Evolutionary conservation across 2,329 filamentous ascomycete genomes (phyloP).

Genomic region (Colletotrichum paranaense): DNA sequence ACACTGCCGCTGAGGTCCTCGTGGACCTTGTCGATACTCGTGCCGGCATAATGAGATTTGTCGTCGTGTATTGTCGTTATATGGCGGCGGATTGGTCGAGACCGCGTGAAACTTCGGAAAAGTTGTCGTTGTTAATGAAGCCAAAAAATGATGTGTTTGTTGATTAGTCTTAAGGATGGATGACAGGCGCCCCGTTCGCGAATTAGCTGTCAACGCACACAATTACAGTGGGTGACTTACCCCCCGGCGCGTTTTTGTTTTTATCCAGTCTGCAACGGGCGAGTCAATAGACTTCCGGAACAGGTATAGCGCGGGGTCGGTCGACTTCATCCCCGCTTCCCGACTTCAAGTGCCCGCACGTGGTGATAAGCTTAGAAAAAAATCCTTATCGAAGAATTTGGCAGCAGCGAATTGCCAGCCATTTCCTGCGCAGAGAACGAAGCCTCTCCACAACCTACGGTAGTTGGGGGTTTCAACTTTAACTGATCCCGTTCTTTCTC

Average conservation of each 20-base stretch:
- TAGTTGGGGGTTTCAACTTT: neutral
- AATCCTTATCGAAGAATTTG: slow-evolving; percentile 30
- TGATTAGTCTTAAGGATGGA: slow-evolving; percentile 9
- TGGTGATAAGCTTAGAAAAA: slow-evolving; percentile 36
- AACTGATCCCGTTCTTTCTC: neutral
- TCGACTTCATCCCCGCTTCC: slow-evolving; percentile 1
- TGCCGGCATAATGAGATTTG: slow-evolving; percentile 57
- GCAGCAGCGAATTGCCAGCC: slow-evolving; percentile 10
- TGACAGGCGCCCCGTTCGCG: neutral
- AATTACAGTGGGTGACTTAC: slow-evolving; percentile 25
- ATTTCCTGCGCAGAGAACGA: slow-evolving; percentile 1
- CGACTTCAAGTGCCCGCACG: slow-evolving; percentile 13
- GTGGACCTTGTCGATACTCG: slow-evolving; percentile 59
- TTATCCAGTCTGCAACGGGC: slow-evolving; percentile 17
- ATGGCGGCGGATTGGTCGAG: neutral
- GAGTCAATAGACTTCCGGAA: slow-evolving; percentile 37
- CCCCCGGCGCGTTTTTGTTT: slow-evolving; percentile 37
- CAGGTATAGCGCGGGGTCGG: slow-evolving; percentile 35
- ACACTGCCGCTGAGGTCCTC: slow-evolving; percentile 55
- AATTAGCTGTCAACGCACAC: slow-evolving; percentile 23
- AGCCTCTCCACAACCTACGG: slow-evolving; percentile 34
- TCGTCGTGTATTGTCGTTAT: neutral
- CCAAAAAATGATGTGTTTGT: slow-evolving; percentile 22
- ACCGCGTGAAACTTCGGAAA: neutral
- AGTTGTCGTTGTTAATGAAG: slow-evolving; percentile 16